These are phyloP conservation scores for Tolypocladium inflatum DNA, from an alignment of 2,329 filamentous ascomycete genomes.

Conservation along the genomic window DNA sequence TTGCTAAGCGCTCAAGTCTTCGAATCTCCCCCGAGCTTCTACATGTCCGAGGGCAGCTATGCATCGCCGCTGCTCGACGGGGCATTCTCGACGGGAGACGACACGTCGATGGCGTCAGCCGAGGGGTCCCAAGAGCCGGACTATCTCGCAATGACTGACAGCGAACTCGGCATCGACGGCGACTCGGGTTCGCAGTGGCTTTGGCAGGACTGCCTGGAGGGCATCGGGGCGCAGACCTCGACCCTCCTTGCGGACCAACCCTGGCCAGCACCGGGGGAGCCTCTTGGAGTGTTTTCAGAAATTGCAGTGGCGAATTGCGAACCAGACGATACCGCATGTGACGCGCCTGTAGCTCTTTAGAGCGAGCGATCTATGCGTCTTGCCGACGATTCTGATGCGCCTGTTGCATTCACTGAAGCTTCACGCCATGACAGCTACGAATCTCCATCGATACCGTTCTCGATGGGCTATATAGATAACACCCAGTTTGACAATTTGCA, in stretches of 20 bases:
- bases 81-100: background rate
- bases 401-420: background rate
- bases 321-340: background rate
- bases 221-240: no score
- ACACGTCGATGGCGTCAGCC: background rate
- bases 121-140: background rate
- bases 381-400: background rate
- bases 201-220: background rate
- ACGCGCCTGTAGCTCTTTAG: background rate
- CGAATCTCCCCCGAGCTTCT: background rate
- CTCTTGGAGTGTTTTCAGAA: background rate
- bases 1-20: background rate
- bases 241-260: background rate
- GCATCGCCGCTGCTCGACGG: background rate
- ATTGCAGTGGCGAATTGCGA: background rate
- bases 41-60: background rate
- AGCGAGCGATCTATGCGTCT: background rate
- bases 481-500: background rate
- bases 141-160: background rate
- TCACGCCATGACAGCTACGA: background rate
- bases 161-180: background rate
- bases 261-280: background rate
- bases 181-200: background rate
- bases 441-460: no score
- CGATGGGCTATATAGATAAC: background rate